These are phyloP conservation scores for Pisolithus thermaeus DNA, from an alignment of 1,284 basidiomycete species.

Conservation along the genomic window DNA sequence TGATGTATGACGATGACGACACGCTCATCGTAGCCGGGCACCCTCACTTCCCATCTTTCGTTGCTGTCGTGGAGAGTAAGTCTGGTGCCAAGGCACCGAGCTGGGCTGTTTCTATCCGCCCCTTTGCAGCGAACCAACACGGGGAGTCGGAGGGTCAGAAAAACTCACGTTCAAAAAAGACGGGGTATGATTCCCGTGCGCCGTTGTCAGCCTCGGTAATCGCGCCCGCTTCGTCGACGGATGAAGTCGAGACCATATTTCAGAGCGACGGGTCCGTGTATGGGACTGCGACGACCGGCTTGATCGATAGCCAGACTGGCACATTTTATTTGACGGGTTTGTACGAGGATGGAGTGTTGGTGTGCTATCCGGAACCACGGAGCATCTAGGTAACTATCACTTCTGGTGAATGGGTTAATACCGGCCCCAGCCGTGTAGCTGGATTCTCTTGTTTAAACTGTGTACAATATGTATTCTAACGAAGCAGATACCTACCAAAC, in stretches of 20 bases:
- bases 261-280: slow-evolving; percentile 58
- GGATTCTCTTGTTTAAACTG: no score
- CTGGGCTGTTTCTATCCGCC: slow-evolving; percentile 47
- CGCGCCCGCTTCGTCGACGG: slow-evolving; percentile 30
- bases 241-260: slow-evolving; percentile 51
- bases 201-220: slow-evolving; percentile 41
- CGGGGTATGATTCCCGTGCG: slow-evolving; percentile 37
- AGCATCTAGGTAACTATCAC: not conserved
- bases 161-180: not conserved
- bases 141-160: slow-evolving; percentile 1
- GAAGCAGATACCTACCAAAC: no score
- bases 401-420: no score
- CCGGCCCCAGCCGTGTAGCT: no score
- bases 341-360: slow-evolving; percentile 50
- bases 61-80: slow-evolving; percentile 39
- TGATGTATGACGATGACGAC: slow-evolving; percentile 44
- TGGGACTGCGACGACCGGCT: slow-evolving; percentile 42
- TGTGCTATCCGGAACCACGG: slow-evolving; percentile 31
- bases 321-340: slow-evolving; percentile 49
- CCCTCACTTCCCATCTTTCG: slow-evolving; percentile 51
- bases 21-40: slow-evolving; percentile 57
- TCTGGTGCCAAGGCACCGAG: slow-evolving; percentile 38
- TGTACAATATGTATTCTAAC: no score
- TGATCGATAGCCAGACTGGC: slow-evolving; percentile 44
- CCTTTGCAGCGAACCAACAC: slow-evolving; percentile 9